Base-by-base conservation (phyloP, 2,329 filamentous ascomycete species). In the Monosporascus sp. region DNA sequence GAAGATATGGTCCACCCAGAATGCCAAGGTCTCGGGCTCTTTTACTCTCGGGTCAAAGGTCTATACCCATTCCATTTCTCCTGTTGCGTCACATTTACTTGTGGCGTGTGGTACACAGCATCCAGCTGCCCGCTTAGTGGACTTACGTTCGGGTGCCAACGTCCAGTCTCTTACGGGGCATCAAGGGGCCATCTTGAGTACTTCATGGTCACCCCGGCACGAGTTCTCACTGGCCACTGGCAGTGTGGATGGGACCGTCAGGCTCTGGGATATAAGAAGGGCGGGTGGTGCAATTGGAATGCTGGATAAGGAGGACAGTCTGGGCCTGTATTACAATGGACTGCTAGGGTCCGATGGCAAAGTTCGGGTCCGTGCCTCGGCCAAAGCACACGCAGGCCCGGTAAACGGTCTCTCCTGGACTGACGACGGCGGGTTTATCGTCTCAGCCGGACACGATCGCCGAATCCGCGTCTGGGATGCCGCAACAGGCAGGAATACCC, bases 71-170 rank as follows among this genome's bases (percentile, higher is more conserved):
- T 84, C 88, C 0, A 79, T 89, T 26, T 96, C 91, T 1, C 80
- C 86, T 43, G 74, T 92, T 54, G 81, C 90, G 52, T 74, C 82
- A 50, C 79, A 91, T 64, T 77, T 96, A 0, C 80, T 96, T 4
- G 88, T 97, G 9, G 91, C 93, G 9, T 94, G 91, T 64, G 92
- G 89, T 1, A 95, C 91, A 0, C 91, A 95, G 58, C 86, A 94
- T 66, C 89, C 90, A 7, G 80, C 88, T 26, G 88, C 96, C 15
- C 85, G 91, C 17, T 81, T 97, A 7, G 84, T 97, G 6, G 93
- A 97, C 66, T 78, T 97, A 37, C 87, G 89, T 50, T 92, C 91
- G 1, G 91, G 91, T 2, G 81, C 91, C 17, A 84, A 80, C 48
- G 85, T 88, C 1, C 88, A 91, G 65, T 83, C 85, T 1, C 76